Conservation (phyloP, 2,329 filamentous ascomycete species). For the Didymella exigua region DNA sequence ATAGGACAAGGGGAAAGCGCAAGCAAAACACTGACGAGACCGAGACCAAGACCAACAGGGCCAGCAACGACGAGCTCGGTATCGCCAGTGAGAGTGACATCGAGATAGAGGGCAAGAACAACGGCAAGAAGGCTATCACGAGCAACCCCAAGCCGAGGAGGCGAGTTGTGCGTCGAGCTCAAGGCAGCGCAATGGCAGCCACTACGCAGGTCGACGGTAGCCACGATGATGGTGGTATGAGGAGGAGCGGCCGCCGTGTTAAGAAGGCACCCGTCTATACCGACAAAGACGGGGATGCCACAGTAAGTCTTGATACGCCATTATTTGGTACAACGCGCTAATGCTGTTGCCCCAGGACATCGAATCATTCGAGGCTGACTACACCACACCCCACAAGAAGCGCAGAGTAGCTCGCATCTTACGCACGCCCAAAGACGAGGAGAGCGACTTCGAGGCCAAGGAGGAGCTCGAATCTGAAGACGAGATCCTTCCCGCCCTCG, state of each 20-base stretch:
- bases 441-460: slow-evolving; percentile 25
- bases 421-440: slow-evolving; percentile 8
- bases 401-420: slow-evolving; percentile 11
- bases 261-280: slow-evolving; percentile 5
- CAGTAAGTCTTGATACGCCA: slow-evolving; percentile 1
- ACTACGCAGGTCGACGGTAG: background rate
- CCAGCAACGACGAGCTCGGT: background rate
- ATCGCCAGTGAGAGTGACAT: background rate
- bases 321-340: background rate
- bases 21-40: background rate
- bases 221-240: background rate
- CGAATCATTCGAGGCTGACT: slow-evolving; percentile 3
- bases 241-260: slow-evolving; percentile 8
- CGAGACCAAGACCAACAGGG: background rate
- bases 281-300: slow-evolving; percentile 9
- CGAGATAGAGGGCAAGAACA: background rate
- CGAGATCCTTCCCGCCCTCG: background rate
- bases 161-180: background rate
- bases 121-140: background rate
- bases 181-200: background rate
- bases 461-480: slow-evolving; percentile 21
- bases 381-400: slow-evolving; percentile 18
- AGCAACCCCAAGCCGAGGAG: background rate
- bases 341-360: slow-evolving; percentile 13
- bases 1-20: background rate